Evolutionary conservation across 192 early-diverging fungal species (phyloP).

Genomic region (Linnemannia elongata): DNA sequence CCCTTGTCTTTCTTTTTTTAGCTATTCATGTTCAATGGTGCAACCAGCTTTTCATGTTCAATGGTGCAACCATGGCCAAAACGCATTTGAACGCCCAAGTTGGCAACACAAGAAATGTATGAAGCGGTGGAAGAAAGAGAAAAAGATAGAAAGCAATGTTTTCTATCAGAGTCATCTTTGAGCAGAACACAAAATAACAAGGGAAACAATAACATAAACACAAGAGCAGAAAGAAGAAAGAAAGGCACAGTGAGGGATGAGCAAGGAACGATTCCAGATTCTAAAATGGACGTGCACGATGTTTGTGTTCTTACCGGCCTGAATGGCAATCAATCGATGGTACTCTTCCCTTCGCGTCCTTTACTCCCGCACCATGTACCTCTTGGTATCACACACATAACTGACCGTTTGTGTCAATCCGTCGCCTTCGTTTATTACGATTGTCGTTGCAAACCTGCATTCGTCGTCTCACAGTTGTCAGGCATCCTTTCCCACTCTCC

Average conservation of each 20-base stretch:
- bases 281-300: conserved; percentile 3
- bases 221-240: not conserved
- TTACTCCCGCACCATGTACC: not conserved
- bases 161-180: not conserved
- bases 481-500: not conserved
- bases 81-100: too few species aligned
- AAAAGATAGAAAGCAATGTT: not conserved
- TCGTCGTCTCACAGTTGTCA: not conserved
- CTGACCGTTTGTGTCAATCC: not conserved
- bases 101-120: too few species aligned
- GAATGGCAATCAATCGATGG: conserved; percentile 24
- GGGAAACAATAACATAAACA: too few species aligned
- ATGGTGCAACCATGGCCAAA: not conserved
- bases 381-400: not conserved
- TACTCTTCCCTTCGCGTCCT: too few species aligned
- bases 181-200: not conserved
- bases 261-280: conserved; percentile 1
- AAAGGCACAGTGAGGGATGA: not conserved
- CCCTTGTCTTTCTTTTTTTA: not conserved
- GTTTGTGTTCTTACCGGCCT: conserved; percentile 7
- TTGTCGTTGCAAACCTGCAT: not conserved
- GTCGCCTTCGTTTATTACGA: not conserved
- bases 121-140: too few species aligned
- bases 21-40: too few species aligned
- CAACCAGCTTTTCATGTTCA: not conserved